Conservation (phyloP, 177 flowering plant species). For the Telopea speciosissima region DNA sequence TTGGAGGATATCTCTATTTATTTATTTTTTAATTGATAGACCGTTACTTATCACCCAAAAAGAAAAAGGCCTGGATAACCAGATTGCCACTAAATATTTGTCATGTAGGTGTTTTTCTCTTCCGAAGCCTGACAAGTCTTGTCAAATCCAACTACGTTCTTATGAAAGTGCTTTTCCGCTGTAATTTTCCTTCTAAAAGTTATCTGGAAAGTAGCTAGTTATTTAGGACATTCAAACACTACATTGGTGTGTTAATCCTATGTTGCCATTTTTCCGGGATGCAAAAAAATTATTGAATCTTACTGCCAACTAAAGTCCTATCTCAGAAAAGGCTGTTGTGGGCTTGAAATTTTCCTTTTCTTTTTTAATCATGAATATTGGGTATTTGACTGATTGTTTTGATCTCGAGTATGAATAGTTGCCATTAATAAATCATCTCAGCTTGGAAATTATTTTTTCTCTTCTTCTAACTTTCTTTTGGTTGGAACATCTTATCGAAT, state of each 20-base stretch:
- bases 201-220: neutral
- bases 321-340: neutral
- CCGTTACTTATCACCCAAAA: no score
- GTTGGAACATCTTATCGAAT: neutral
- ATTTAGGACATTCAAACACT: neutral
- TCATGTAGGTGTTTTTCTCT: no score
- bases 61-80: no score
- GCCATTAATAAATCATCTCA: neutral
- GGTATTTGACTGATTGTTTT: neutral
- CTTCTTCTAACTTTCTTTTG: neutral
- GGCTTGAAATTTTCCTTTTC: neutral
- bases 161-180: no score
- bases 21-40: no score
- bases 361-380: neutral
- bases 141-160: no score
- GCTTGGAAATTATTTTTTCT: neutral
- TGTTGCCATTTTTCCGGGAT: neutral
- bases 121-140: no score
- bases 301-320: neutral
- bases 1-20: no score
- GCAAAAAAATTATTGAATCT: neutral
- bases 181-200: neutral
- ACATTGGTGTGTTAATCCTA: neutral
- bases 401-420: no score
- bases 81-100: no score